phyloP scores from a whole-genome alignment of 257 asterid genomes.

The Phtheirospermum japonicum region DNA sequence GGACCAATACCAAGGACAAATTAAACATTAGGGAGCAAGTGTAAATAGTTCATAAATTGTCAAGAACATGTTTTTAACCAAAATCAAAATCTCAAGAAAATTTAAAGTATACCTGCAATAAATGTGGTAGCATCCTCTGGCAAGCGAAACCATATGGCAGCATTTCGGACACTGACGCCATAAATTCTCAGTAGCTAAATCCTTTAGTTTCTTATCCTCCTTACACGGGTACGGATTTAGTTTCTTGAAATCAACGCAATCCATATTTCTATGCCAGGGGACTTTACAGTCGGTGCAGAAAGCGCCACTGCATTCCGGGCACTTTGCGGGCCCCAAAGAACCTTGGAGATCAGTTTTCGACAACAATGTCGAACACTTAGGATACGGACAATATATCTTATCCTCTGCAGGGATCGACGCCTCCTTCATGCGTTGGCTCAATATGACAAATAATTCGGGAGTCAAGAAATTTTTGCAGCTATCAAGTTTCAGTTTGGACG shows the following conservation, averaged over 20 bases:
- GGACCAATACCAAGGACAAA: too few species aligned
- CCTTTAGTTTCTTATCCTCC: constrained; percentile 47
- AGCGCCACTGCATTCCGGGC: constrained; percentile 47
- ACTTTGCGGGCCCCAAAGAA: constrained; percentile 29
- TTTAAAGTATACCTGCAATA: constrained; percentile 53
- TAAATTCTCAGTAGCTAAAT: constrained; percentile 40
- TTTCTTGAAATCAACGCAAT: constrained; percentile 33
- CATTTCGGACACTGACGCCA: constrained; percentile 69
- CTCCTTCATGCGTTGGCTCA: constrained; percentile 11
- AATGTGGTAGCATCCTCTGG: constrained; percentile 66
- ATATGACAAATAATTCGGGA: neutral
- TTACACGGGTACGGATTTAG: constrained; percentile 35
- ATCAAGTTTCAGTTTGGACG: neutral
- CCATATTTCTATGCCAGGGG: constrained; percentile 52
- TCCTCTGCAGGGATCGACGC: constrained; percentile 1
- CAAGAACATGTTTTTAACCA: neutral
- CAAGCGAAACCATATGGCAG: constrained; percentile 56
- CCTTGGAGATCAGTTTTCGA: neutral
- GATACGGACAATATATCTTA: constrained; percentile 11
- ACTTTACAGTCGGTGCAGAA: constrained; percentile 57
- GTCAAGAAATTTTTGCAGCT: constrained; percentile 5
- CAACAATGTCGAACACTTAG: constrained; percentile 2
- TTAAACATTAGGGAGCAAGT: too few species aligned
- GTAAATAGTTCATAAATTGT: too few species aligned
- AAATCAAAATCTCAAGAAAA: neutral